A percentile compares a stretch with the other conserved stretches of the same genome.
These are phyloP conservation scores for Verticillium isaacii DNA, from an alignment of 2,329 filamentous ascomycete genomes.

Conservation along the genomic window DNA sequence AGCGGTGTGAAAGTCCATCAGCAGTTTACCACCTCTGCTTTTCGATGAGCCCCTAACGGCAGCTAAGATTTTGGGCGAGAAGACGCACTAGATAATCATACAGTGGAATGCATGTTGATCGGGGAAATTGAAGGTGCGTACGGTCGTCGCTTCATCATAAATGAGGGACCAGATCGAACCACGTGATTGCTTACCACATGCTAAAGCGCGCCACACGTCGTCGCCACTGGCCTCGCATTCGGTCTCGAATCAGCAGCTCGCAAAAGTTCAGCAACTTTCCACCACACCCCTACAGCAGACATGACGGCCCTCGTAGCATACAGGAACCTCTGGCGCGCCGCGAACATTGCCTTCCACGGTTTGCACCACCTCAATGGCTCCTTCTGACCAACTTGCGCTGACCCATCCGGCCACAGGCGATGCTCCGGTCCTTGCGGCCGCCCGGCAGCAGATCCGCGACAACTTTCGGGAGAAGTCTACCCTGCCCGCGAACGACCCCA, in stretches of 20 bases:
- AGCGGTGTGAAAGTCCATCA: too few species aligned
- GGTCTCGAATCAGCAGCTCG: not conserved
- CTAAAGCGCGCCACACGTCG: not conserved
- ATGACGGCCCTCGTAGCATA: constrained; percentile 72
- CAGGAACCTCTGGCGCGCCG: constrained; percentile 73
- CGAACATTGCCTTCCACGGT: constrained; percentile 81
- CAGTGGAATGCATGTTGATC: too few species aligned
- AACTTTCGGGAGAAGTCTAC: constrained; percentile 66
- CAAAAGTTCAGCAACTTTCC: not conserved
- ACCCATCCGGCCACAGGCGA: constrained; percentile 54
- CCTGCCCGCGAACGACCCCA: constrained; percentile 52
- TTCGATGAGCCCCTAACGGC: too few species aligned
- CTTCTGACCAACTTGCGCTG: not conserved
- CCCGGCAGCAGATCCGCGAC: constrained; percentile 65
- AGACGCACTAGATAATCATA: too few species aligned
- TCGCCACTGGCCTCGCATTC: not conserved
- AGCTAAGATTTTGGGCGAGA: too few species aligned
- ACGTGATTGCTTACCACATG: not conserved
- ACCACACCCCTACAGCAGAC: constrained; percentile 1
- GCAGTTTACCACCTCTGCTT: too few species aligned
- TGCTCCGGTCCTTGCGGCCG: constrained; percentile 59
- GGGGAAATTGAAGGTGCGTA: too few species aligned
- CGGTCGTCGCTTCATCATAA: not conserved
- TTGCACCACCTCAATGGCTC: constrained; percentile 12
- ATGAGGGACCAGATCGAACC: not conserved